Percentiles rank a stretch among this genome's conserved stretches.
phyloP scores from a whole-genome alignment of 139 green algal species.

The Micractinium sp. region DNA sequence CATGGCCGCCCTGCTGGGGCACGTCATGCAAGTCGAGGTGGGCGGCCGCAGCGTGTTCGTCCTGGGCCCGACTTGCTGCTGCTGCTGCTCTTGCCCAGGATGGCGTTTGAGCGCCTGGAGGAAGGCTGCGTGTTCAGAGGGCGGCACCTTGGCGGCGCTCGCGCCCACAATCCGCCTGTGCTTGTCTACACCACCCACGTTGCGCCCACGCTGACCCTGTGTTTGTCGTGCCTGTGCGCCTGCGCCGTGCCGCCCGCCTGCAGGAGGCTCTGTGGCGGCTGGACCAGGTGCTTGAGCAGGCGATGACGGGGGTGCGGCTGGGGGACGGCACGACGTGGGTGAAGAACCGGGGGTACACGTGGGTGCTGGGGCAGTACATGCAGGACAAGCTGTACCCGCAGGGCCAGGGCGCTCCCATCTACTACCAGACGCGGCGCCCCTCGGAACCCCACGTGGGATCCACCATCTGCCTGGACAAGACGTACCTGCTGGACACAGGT shows the following conservation, averaged over 20 bases:
- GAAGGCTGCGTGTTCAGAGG: too few species aligned
- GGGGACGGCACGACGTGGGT: slow-evolving; percentile 30
- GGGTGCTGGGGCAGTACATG: slow-evolving; percentile 23
- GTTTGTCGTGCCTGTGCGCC: background rate
- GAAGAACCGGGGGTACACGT: slow-evolving; percentile 20
- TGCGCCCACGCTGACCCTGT: too few species aligned
- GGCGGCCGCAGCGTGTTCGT: too few species aligned
- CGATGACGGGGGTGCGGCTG: slow-evolving; percentile 30
- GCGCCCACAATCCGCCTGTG: too few species aligned
- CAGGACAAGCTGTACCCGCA: slow-evolving; percentile 19
- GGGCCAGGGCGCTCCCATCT: slow-evolving; percentile 16
- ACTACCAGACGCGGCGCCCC: slow-evolving; percentile 23
- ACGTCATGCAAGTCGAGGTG: slow-evolving; percentile 32
- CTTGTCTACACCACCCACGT: too few species aligned
- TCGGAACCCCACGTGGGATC: background rate
- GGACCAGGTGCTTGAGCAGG: slow-evolving; percentile 19
- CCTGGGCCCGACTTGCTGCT: background rate
- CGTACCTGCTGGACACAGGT: slow-evolving; percentile 27
- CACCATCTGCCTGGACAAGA: slow-evolving; percentile 30
- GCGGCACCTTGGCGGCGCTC: too few species aligned
- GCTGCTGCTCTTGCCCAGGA: background rate
- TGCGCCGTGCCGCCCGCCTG: background rate
- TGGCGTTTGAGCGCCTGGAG: background rate
- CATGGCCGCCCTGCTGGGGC: slow-evolving; percentile 13
- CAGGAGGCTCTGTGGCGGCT: slow-evolving; percentile 34